phyloP scores from a whole-genome alignment of 2,329 filamentous ascomycete genomes.

The Aspergillus sp. region DNA sequence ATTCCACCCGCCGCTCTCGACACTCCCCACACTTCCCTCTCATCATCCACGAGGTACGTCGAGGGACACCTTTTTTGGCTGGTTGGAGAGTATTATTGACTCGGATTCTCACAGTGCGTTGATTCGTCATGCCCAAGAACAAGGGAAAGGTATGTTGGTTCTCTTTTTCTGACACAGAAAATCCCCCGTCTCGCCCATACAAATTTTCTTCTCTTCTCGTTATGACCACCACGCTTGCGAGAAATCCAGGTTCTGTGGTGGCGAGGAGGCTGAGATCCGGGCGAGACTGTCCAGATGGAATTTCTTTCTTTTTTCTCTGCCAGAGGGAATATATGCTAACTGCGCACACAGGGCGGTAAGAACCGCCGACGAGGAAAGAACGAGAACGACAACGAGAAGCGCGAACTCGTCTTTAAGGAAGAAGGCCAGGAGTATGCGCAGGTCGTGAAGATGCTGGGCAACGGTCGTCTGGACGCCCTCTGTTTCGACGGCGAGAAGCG shows the following conservation, averaged over 20 bases:
- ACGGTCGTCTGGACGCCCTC: constrained; percentile 83
- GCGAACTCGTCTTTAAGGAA: constrained; percentile 97
- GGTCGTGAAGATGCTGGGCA: constrained; percentile 91
- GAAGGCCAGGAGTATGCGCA: constrained; percentile 90
- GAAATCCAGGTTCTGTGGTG: neutral
- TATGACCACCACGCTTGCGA: neutral
- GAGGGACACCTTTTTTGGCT: too few relatives aligned
- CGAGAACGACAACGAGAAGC: constrained; percentile 98
- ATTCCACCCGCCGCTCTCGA: constrained; percentile 12
- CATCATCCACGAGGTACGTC: constrained; percentile 7
- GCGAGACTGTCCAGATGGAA: neutral
- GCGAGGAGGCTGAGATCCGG: neutral
- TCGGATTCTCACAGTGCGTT: constrained; percentile 13
- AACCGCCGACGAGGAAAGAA: constrained; percentile 98
- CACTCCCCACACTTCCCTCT: constrained; percentile 11
- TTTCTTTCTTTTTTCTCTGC: neutral
- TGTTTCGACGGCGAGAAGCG: constrained; percentile 94
- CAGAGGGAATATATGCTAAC: constrained; percentile 18
- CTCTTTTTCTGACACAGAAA: neutral
- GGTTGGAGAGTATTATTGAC: neutral
- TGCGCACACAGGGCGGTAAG: constrained; percentile 73
- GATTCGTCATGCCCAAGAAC: constrained; percentile 84
- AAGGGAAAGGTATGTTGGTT: constrained; percentile 79
- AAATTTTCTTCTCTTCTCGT: constrained; percentile 2
- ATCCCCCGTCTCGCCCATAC: constrained; percentile 6